These are phyloP conservation scores for Babesia sp. DNA, from an alignment of 169 alveolate genomes.

Conservation along the genomic window DNA sequence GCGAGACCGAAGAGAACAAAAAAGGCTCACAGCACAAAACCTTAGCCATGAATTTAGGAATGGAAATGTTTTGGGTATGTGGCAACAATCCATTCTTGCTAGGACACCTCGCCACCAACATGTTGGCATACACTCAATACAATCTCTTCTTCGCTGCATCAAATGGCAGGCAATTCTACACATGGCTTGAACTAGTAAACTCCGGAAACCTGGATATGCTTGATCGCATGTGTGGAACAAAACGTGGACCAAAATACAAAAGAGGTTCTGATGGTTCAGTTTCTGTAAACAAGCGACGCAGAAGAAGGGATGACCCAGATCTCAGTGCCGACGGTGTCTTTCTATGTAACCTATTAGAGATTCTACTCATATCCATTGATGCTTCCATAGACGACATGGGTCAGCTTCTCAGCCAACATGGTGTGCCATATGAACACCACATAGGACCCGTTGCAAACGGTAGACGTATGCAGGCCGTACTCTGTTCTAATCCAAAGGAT, in stretches of 20 bases:
- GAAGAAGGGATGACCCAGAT: constrained; percentile 19
- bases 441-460: constrained; percentile 56
- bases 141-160: constrained; percentile 27
- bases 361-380: constrained; percentile 35
- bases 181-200: constrained; percentile 58
- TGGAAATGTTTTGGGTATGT: constrained; percentile 55
- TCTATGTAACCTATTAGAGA: constrained; percentile 59
- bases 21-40: constrained; percentile 7
- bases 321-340: constrained; percentile 52
- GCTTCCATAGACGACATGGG: constrained; percentile 64
- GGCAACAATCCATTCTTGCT: constrained; percentile 66
- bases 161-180: constrained; percentile 51
- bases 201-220: constrained; percentile 51
- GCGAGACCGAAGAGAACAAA: constrained; percentile 6
- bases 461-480: constrained; percentile 52
- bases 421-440: constrained; percentile 56
- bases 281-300: constrained; percentile 16
- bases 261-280: constrained; percentile 52
- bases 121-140: constrained; percentile 60
- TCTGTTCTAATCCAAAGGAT: constrained; percentile 62
- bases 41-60: constrained; percentile 35
- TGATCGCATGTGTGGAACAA: constrained; percentile 67
- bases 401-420: constrained; percentile 54
- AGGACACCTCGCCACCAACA: constrained; percentile 63
- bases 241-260: constrained; percentile 60